Evolutionary conservation across 768 basidiomycete genomes (phyloP).

Genomic region (Crepidotus variabilis): DNA sequence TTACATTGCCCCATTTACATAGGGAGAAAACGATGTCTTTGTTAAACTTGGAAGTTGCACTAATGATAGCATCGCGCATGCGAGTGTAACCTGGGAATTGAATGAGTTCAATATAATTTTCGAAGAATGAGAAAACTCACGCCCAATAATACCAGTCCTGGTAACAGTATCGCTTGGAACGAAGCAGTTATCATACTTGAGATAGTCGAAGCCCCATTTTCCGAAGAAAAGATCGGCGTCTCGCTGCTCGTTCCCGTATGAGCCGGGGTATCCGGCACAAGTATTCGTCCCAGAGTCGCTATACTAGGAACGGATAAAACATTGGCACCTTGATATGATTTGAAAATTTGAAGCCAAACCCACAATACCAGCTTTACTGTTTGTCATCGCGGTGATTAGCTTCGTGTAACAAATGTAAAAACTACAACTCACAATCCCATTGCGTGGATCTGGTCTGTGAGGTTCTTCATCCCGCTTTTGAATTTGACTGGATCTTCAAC

Average conservation of each 20-base stretch:
- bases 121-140: constrained; percentile 59
- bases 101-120: constrained; percentile 25
- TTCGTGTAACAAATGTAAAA: neutral
- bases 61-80: constrained; percentile 56
- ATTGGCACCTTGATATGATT: too few relatives aligned
- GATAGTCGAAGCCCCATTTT: constrained; percentile 63
- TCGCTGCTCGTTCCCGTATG: constrained; percentile 52
- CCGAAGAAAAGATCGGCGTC: constrained; percentile 34
- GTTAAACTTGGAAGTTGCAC: constrained; percentile 41
- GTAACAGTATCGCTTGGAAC: neutral
- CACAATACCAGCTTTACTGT: neutral
- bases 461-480: constrained; percentile 51
- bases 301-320: constrained; percentile 64
- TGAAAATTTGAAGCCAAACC: neutral
- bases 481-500: constrained; percentile 44
- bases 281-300: constrained; percentile 72
- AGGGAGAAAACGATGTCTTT: constrained; percentile 55
- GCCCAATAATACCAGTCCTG: neutral
- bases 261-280: constrained; percentile 61
- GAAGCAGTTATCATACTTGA: constrained; percentile 41
- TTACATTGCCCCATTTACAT: constrained; percentile 67
- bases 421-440: constrained; percentile 48
- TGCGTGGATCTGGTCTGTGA: constrained; percentile 52
- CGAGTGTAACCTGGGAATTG: constrained; percentile 47
- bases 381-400: too few relatives aligned